Base-by-base conservation (phyloP, 345 rosid genomes). In the Brassica cretica region DNA sequence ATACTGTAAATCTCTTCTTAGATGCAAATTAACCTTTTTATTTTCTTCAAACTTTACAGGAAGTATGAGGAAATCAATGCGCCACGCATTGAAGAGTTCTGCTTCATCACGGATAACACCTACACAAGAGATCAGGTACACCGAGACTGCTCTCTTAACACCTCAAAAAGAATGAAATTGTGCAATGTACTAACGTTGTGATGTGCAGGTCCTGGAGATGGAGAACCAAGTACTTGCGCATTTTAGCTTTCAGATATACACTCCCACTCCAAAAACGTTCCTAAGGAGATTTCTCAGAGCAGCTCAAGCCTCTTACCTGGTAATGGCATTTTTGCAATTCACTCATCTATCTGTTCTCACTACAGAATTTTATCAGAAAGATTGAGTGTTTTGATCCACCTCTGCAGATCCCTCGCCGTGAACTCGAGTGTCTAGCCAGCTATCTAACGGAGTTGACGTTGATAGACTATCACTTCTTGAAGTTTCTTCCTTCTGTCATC, bases 71-170 rank as follows among this genome's bases (percentile, higher is more conserved):
- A 94, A 84, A 87, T 94, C 49, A 84, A 84, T 80, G 92, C 98
- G 0, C 98, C 97, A 0, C 87, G 88, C n/a, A 88, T 91, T 46
- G 98, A 94, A 70, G 97, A 94, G 59, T 89, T 94, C 76, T 94
- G 98, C 89, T 92, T 90, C 78, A 94, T 94, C 69, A 94, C 97
- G 0, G 97, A 94, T 85, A 91, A 88, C 89, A 92, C 97, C 67
- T 94, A 89, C 83, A 70, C 89, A 44, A 88, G 82, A 79, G 89
- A 83, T 49, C 94, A 92, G 96, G 98, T 92, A 75, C 51, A 44
- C 60, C 5, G 3, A 75, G 63, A 49, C 46, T 80, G 70, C 60
- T 65, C 18, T 58, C 32, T 74, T 44, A 59, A 64, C 12, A 49
- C 25, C 76, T 74, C 5, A 30, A 21, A 41, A 41, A 27, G 16